Evolutionary conservation across 2,329 filamentous ascomycete genomes (phyloP).

Genomic region (Herpomyces periplanetae): DNA sequence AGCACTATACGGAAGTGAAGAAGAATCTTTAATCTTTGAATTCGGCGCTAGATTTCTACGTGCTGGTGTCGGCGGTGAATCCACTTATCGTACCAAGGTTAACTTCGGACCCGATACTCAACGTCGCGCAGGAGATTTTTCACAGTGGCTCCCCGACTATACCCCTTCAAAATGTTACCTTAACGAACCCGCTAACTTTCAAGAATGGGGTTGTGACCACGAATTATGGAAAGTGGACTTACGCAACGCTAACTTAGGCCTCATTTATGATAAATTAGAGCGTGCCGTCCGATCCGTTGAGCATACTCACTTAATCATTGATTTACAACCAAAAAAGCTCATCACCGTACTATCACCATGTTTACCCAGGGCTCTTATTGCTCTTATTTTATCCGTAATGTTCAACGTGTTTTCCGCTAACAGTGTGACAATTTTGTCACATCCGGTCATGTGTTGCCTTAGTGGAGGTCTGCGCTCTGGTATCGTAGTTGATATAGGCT

Average conservation of each 20-base stretch:
- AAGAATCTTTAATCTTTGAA: conserved; percentile 50
- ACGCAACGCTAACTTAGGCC: conserved; percentile 26
- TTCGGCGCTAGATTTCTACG: conserved; percentile 37
- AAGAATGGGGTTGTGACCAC: conserved; percentile 11
- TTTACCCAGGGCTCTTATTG: conserved; percentile 36
- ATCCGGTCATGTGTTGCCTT: conserved; percentile 28
- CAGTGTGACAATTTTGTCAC: conserved; percentile 37
- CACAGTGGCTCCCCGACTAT: conserved; percentile 23
- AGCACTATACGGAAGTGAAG: too few relatives aligned
- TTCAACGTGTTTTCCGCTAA: conserved; percentile 35
- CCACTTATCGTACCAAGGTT: conserved; percentile 23
- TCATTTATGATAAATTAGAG: conserved; percentile 60
- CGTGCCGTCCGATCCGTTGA: conserved; percentile 19
- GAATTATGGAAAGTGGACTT: conserved; percentile 48
- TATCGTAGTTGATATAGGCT: conserved; percentile 58
- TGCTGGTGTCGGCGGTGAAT: conserved; percentile 55
- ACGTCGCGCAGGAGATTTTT: conserved; percentile 40
- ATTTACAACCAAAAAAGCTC: conserved; percentile 32
- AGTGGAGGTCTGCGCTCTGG: conserved; percentile 54
- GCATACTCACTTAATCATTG: conserved; percentile 20
- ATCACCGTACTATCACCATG: conserved; percentile 35
- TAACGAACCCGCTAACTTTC: conserved; percentile 10
- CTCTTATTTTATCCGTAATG: conserved; percentile 29
- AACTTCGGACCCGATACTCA: conserved; percentile 34
- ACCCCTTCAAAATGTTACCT: too few relatives aligned